Base-by-base conservation (phyloP, 1,284 basidiomycete genomes). In the Moesziomyces antarcticus region DNA sequence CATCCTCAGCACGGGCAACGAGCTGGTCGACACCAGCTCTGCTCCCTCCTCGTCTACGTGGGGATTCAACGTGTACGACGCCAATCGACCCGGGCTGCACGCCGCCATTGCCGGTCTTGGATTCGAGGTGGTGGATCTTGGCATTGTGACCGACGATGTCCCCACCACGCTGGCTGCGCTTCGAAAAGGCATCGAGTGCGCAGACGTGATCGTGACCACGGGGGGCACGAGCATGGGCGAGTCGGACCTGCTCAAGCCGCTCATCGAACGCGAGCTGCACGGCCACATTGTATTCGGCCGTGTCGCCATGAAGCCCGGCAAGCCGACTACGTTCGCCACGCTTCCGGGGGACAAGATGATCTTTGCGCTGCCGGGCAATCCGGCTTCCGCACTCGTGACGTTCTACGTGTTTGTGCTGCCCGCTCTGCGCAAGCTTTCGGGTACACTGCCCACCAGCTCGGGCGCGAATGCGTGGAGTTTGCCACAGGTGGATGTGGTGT, bases 181-280 rank as follows among this genome's bases (percentile, higher is more conserved):
- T 45, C 80, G 84, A 50, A 84, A 83, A 24, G 93, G 90, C 0
- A 85, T 92, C 5, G 84, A 86, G 27, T 80, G 85, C 21, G 90
- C 92, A 0, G 93, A 94, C 78, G 84, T 95, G 3, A 82, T 94
- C 10, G 84, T 95, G 11, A 92, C 92, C 0, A 95, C 93, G 0
- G 93, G 93, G 13, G 93, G 93, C 3, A 94, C 93, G 2, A 92
- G 91, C 6, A 95, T 95, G 93, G 93, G 93, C 3, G 89, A 93
- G 11, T 89, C 89, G 1, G 93, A 95, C 82, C 86, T 94, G 27
- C 85, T 95, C 48, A 94, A 95, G 82, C 93, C 93, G 1, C 88
- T 94, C 56, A 90, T 95, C 65, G 93, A 95, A 84, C 88, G 90
- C 20, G 87, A 91, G 33, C 88, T 94, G 50, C 80, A 86, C 14